Percentiles rank a stretch among this genome's conserved stretches.
Conservation (phyloP, 768 basidiomycete species). For the Suillus fuscotomentosus region DNA sequence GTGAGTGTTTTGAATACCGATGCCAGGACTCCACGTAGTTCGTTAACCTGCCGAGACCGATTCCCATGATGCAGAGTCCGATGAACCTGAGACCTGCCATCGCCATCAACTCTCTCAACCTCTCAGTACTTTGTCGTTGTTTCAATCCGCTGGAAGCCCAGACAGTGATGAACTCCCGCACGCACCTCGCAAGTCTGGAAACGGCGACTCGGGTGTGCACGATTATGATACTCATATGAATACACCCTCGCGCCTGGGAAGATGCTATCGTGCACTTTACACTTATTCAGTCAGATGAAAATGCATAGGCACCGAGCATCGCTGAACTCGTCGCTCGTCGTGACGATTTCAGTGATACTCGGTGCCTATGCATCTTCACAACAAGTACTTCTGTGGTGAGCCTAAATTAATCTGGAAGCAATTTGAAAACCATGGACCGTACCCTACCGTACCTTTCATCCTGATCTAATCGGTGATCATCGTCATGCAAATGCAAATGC, state of each 20-base stretch:
- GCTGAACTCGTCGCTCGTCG: no score
- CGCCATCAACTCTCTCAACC: neutral
- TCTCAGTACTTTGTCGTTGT: neutral
- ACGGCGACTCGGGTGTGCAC: neutral
- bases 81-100: neutral
- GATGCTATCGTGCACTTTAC: neutral
- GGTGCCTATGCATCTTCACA: neutral
- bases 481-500: neutral
- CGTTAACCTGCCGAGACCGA: no score
- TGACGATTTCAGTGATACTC: neutral
- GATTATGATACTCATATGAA: neutral
- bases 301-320: no score
- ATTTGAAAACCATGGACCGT: neutral
- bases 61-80: neutral
- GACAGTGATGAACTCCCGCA: neutral
- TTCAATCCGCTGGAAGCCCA: neutral
- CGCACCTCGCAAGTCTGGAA: neutral
- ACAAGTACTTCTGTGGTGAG: neutral
- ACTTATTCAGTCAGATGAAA: no score
- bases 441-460: neutral
- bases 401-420: neutral
- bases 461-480: conserved; percentile 1
- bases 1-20: neutral
- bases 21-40: no score
- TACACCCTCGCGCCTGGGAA: neutral